A percentile compares a stretch with the other conserved stretches of the same genome.
phyloP scores from a whole-genome alignment of 805 yeast genomes.

The Wickerhamiella alocasiicola region DNA sequence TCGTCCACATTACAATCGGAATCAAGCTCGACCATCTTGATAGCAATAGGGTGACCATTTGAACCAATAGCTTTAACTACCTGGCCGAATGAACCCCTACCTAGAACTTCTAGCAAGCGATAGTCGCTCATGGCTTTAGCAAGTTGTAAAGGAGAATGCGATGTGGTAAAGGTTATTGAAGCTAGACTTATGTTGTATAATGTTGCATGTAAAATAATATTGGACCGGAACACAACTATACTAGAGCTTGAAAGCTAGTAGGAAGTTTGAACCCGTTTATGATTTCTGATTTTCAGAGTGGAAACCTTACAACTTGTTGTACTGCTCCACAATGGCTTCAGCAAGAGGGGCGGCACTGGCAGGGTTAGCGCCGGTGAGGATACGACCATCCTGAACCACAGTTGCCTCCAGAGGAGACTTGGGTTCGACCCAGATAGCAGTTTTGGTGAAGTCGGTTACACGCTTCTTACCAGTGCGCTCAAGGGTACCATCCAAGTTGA shows the following conservation, averaged over 20 bases:
- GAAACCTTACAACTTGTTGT: too few species aligned
- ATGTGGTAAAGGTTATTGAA: too few species aligned
- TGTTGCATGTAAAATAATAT: too few species aligned
- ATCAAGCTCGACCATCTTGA: conserved; percentile 78
- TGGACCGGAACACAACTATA: too few species aligned
- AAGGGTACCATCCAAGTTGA: conserved; percentile 25
- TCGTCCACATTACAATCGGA: conserved; percentile 58
- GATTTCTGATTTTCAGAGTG: too few species aligned
- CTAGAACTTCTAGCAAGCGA: conserved; percentile 13
- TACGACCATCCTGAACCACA: conserved; percentile 41
- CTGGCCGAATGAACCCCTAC: conserved; percentile 22
- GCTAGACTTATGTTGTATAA: too few species aligned
- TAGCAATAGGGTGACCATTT: conserved; percentile 48
- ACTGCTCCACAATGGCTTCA: conserved; percentile 29
- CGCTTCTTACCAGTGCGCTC: conserved; percentile 26
- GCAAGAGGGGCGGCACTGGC: conserved; percentile 43
- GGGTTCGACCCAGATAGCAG: conserved; percentile 36
- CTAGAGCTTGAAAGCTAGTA: too few species aligned
- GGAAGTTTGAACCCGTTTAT: too few species aligned
- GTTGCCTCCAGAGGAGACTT: conserved; percentile 29
- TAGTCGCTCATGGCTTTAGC: conserved; percentile 3
- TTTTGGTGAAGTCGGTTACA: conserved; percentile 32
- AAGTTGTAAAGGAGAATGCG: too few species aligned
- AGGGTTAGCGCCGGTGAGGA: conserved; percentile 59
- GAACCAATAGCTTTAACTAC: conserved; percentile 25